Base-by-base conservation (phyloP, 176 grass and related monocot genomes). In the Elaeis guineensis region DNA sequence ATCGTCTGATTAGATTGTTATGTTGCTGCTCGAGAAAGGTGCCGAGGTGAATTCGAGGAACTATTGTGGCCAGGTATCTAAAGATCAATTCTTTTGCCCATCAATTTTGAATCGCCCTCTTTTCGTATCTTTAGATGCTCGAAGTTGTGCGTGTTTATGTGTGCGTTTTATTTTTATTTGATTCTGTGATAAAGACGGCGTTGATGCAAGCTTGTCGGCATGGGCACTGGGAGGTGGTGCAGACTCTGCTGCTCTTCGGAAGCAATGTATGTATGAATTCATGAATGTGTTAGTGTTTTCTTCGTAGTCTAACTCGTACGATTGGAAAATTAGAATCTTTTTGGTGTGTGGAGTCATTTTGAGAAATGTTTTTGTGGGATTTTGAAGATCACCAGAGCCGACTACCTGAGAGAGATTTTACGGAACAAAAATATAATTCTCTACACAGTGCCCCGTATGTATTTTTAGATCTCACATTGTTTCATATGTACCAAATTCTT, bases 351-450 rank as follows among this genome's bases (percentile, higher is more conserved):
- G 7, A 14, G 35, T 44, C 9, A 12, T 44, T 44, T 14, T 44
- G 35, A 44, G 35, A 44, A 9, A 12, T 44, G 35, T 1, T 44
- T 29, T 12, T 44, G 9, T 44, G 35, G 35, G 35, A 44, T 75
- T n/a, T 65, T 72, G 51, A 80, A 97, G 93, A 84, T 97, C 30
- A 82, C 93, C n/a, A 85, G 79, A 57, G 71, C 78, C 0, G 87
- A 97, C 80, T 97, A 97, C 69, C 82, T 97, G 72, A 97, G 59
- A n/a, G n/a, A n/a, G n/a, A n/a, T n/a, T n/a, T n/a, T n/a, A n/a
- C n/a, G n/a, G n/a, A n/a, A n/a, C n/a, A n/a, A n/a, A n/a, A n/a
- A n/a, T n/a, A n/a, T n/a, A n/a, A n/a, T n/a, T n/a, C n/a, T n/a
- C n/a, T n/a, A n/a, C n/a, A n/a, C n/a, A n/a, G n/a, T n/a, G n/a